Evolutionary conservation across 2,329 filamentous ascomycete genomes (phyloP).

Genomic region (Calonectria hawksworthii): DNA sequence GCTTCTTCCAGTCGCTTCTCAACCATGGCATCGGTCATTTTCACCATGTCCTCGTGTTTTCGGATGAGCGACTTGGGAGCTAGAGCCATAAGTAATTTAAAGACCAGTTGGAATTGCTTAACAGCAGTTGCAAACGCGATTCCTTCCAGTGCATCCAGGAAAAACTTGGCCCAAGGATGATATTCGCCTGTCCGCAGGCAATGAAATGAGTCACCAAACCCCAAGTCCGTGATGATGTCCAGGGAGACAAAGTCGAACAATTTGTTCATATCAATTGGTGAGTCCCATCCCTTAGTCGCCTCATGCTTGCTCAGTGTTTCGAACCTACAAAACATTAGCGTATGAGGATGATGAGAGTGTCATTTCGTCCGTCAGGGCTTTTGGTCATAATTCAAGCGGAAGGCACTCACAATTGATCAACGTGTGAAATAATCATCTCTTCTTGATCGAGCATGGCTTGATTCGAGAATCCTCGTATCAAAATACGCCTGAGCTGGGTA

Average conservation of each 20-base stretch:
- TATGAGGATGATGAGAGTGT: too few relatives aligned
- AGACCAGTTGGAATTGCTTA: neutral
- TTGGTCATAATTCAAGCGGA: too few relatives aligned
- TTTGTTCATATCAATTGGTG: neutral
- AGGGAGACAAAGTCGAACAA: neutral
- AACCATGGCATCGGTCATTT: slow-evolving; percentile 1
- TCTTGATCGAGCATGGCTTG: slow-evolving; percentile 1
- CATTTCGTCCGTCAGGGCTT: neutral
- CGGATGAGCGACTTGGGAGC: neutral
- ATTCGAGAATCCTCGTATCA: neutral
- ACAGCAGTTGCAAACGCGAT: neutral
- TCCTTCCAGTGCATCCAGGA: neutral
- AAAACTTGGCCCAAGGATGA: slow-evolving; percentile 1
- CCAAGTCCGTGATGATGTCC: neutral
- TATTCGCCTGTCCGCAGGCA: neutral
- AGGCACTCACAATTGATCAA: neutral
- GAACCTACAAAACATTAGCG: neutral
- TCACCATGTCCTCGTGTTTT: neutral
- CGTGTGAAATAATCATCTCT: neutral
- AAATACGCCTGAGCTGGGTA: neutral
- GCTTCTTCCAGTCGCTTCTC: neutral
- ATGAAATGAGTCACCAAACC: neutral
- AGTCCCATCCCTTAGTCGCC: neutral
- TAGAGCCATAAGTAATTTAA: neutral
- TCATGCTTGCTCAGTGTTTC: neutral